Evolutionary conservation across 805 yeast species (phyloP), one percentile per base, ranked within the genome.

Genomic region (Kurtzmaniella cleridarum): DNA sequence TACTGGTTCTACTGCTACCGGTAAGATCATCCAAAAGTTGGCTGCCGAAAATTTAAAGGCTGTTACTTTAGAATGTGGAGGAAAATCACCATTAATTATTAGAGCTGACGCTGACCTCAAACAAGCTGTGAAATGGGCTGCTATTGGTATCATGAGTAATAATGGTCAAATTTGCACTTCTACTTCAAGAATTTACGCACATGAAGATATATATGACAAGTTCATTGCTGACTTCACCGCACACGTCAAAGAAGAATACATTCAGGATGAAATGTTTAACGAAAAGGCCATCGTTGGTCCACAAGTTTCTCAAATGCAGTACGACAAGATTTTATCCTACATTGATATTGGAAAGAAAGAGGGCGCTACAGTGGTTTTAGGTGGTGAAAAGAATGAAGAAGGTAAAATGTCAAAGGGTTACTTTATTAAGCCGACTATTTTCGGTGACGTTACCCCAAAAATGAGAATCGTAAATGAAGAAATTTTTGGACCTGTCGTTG

Each of bases 401-500:
- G 62, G 65, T 34, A 56, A 47, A 16, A 50, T 63, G 33, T 45
- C 58, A 31, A 67, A 66, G 41, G 95, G 95, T 3, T 85, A 62
- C 63, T 87, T 65, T 58, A 68, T 86, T 48, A 73, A 76, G 50
- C 95, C 95, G 41, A 84, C 95, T 3, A 70, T 87, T 32, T 85
- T 86, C 50, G 72, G 81, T 18, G 84, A 84, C 51, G 87, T 84
- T 35, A 72, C 68, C 39, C 80, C 81, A 44, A 59, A 71, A 26
- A 80, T 81, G 77, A 67, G 73, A 43, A 76, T 87, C 36, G 83
- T 81, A 41, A 71, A 72, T 47, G 95, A 87, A 60, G 95, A 87
- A 62, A 85, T 87, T 42, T 87, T 87, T 59, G 95, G 95, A 14
- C 95, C 95, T 12, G 95, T 87, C 27, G 87, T 81, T 18, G 70